Conservation (phyloP, 192 early-diverging fungal species). For the Linnemannia elongata region DNA sequence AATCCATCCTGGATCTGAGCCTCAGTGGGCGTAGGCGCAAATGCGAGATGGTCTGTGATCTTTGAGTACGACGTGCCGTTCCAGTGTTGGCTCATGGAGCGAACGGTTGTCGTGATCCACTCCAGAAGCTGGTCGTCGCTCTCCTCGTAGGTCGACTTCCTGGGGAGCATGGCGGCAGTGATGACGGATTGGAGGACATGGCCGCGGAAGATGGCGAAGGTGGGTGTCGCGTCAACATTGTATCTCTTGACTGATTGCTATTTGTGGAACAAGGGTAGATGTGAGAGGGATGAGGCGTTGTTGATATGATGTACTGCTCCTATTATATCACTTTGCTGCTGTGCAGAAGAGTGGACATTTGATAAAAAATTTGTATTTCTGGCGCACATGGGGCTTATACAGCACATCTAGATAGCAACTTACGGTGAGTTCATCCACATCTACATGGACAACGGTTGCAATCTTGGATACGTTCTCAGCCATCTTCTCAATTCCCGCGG, state of each 20-base stretch:
- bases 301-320: neutral
- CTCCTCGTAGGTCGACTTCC: constrained; percentile 28
- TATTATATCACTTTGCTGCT: neutral
- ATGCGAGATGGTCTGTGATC: constrained; percentile 52
- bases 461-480: constrained; percentile 38
- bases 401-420: neutral
- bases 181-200: constrained; percentile 43
- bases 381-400: too few species aligned
- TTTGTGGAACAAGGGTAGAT: neutral
- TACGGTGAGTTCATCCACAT: constrained; percentile 51
- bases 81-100: constrained; percentile 37
- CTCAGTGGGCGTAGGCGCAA: constrained; percentile 47
- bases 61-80: constrained; percentile 48
- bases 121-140: constrained; percentile 43
- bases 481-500: constrained; percentile 33
- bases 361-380: too few species aligned
- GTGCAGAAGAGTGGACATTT: neutral
- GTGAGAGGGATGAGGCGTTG: neutral
- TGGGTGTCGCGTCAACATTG: constrained; percentile 34
- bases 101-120: constrained; percentile 30
- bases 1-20: constrained; percentile 37
- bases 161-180: constrained; percentile 32
- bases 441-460: constrained; percentile 43
- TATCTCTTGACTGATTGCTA: constrained; percentile 43
- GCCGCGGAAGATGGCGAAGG: constrained; percentile 42